These are phyloP conservation scores for Paraphoma sp. DNA, from an alignment of 2,329 filamentous ascomycete species.

Conservation along the genomic window DNA sequence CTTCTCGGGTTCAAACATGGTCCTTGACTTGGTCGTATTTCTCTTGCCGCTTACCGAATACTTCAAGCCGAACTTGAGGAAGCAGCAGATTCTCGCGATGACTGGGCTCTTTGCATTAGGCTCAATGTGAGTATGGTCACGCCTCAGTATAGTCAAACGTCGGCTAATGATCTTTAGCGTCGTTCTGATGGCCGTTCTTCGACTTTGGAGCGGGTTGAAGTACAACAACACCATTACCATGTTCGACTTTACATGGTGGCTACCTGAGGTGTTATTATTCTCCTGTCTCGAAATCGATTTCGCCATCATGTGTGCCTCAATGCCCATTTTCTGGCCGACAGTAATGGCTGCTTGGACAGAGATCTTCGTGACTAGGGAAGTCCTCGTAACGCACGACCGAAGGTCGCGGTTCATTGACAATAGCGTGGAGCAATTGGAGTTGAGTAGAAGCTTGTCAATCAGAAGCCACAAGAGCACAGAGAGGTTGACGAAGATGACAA, in stretches of 20 bases:
- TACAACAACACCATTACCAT: constrained; percentile 13
- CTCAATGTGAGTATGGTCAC: constrained; percentile 23
- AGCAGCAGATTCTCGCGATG: constrained; percentile 34
- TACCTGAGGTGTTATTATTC: constrained; percentile 36
- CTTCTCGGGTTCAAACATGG: constrained; percentile 39
- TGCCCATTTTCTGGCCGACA: constrained; percentile 48
- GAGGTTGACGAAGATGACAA: constrained; percentile 20
- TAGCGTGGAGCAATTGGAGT: constrained; percentile 21
- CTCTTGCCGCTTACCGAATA: constrained; percentile 35
- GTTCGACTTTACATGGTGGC: constrained; percentile 43
- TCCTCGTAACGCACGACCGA: constrained; percentile 34
- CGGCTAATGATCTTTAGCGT: constrained; percentile 23
- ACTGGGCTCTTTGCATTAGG: constrained; percentile 34
- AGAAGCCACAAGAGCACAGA: constrained; percentile 32
- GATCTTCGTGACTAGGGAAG: constrained; percentile 45
- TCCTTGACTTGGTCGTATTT: constrained; percentile 38
- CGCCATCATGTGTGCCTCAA: constrained; percentile 45
- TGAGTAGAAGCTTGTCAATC: constrained; percentile 20
- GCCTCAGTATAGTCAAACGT: not conserved
- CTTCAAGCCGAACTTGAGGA: constrained; percentile 24
- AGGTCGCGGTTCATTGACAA: constrained; percentile 13
- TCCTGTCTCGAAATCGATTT: constrained; percentile 43
- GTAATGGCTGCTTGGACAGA: constrained; percentile 33
- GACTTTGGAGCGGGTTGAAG: constrained; percentile 34
- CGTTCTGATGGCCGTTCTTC: constrained; percentile 36